A percentile compares a stretch with the other conserved stretches of the same genome.
Conservation (phyloP, 2,329 filamentous ascomycete genomes). For the Microcyclospora pomicola region DNA sequence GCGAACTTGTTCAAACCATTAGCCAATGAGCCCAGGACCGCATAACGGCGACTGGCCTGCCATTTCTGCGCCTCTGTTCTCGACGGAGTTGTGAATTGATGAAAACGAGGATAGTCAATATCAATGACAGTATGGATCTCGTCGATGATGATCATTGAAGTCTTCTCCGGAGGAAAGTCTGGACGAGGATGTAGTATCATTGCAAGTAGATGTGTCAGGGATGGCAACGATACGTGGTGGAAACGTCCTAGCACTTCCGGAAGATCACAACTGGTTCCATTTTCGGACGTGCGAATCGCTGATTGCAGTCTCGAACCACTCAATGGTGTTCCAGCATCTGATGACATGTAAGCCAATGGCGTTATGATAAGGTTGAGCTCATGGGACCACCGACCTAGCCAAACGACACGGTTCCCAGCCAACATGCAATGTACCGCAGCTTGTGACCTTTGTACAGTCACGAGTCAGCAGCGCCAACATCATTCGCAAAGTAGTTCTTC, state of each 20-base stretch:
- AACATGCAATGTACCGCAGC: not conserved
- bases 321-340: not conserved
- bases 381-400: not conserved
- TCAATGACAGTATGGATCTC: slow-evolving; percentile 64
- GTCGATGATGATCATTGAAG: slow-evolving; percentile 62
- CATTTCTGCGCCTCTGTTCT: slow-evolving; percentile 33
- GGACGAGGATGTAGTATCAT: slow-evolving; percentile 55
- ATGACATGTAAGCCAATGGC: not conserved
- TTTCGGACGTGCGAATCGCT: not conserved
- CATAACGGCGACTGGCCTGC: slow-evolving; percentile 37
- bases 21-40: slow-evolving; percentile 53
- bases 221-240: slow-evolving; percentile 47
- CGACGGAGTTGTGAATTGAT: slow-evolving; percentile 21
- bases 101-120: slow-evolving; percentile 53
- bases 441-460: not conserved
- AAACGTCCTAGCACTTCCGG: slow-evolving; percentile 27
- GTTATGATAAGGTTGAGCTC: not conserved
- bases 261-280: not conserved
- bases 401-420: not conserved
- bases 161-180: slow-evolving; percentile 46
- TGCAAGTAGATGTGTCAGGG: slow-evolving; percentile 54
- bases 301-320: not conserved
- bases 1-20: slow-evolving; percentile 55
- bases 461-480: no score
- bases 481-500: no score